phyloP scores from a whole-genome alignment of 1,284 basidiomycete genomes.

The Rhodotorula sp. region DNA sequence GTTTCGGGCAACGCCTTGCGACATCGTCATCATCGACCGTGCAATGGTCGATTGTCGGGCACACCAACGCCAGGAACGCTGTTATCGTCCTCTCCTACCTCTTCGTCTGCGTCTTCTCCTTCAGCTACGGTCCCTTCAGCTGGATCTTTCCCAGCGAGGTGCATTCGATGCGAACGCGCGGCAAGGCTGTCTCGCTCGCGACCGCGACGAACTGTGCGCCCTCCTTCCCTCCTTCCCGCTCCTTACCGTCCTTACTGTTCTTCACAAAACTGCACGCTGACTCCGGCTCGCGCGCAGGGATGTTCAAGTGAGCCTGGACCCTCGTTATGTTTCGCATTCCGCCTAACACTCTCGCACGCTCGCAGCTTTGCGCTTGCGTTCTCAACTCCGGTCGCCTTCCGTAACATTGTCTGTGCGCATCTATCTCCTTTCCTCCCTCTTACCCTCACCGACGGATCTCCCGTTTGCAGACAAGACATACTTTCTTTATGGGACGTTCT shows the following conservation, averaged over 20 bases:
- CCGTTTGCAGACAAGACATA: neutral
- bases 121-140: conserved; percentile 34
- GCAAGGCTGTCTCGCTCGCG: conserved; percentile 69
- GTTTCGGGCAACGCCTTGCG: conserved; percentile 56
- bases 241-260: neutral
- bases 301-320: conserved; percentile 9
- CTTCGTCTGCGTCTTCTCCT: conserved; percentile 60
- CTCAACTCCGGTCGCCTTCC: conserved; percentile 34
- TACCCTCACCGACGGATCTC: conserved; percentile 42
- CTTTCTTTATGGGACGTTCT: conserved; percentile 1
- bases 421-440: neutral
- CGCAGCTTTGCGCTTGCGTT: conserved; percentile 10
- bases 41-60: conserved; percentile 64
- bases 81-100: conserved; percentile 73
- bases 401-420: conserved; percentile 17
- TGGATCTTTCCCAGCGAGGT: conserved; percentile 65
- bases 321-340: too few relatives aligned
- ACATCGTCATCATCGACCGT: neutral
- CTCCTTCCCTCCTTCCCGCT: neutral
- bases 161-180: conserved; percentile 69
- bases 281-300: neutral
- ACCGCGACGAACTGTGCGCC: conserved; percentile 63
- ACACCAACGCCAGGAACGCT: conserved; percentile 63
- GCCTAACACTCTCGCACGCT: too few relatives aligned
- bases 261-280: too few relatives aligned